Base-by-base conservation (phyloP, 805 yeast genomes). In the Clavispora phyllophila region DNA sequence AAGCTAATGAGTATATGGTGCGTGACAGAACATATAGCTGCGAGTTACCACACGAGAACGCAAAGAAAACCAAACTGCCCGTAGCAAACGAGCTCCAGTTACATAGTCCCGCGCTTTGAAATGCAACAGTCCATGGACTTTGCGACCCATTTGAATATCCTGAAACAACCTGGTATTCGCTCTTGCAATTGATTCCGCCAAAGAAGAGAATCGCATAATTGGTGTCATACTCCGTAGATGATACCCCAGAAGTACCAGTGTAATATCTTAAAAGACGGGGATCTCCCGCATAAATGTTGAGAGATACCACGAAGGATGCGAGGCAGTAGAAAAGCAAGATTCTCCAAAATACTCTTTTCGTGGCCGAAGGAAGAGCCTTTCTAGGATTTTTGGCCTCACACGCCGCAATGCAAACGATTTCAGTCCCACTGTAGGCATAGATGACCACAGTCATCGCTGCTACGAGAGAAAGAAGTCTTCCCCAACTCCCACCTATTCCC, bases 371-470 rank as follows among this genome's bases (percentile, higher is more conserved):
- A 14, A 87, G 68, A 0, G 91, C 81, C 47, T 73, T 78, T 49
- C 93, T 69, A 5, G 96, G 95, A 50, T 84, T 82, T 46, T 82
- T 70, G n/a, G 90, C 85, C 60, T 87, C 96, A 60, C 90, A 86
- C 6, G 91, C 88, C 2, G 93, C 91, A 42, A 86, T 78, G 49
- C 86, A 80, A 10, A 87, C 90, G 58, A 83, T 80, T 51, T 87
- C 95, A 1, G 89, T 84, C 0, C 95, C 95, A 38, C 84, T 79
- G 55, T 82, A 87, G 0, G 95, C 84, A 60, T 82, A 87, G 0
- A 87, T 71, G 0, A 89, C 81, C 17, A 81, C 78, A 37, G 80
- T 62, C 8, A 81, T 64, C 1, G 88, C 87, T 1, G 80, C 75
- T 27, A 82, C 43, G 8, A 84, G 60, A 6, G 85, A 78, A 36